Base-by-base conservation (phyloP, 2,329 filamentous ascomycete species). In the Cercospora zeae-maydis region DNA sequence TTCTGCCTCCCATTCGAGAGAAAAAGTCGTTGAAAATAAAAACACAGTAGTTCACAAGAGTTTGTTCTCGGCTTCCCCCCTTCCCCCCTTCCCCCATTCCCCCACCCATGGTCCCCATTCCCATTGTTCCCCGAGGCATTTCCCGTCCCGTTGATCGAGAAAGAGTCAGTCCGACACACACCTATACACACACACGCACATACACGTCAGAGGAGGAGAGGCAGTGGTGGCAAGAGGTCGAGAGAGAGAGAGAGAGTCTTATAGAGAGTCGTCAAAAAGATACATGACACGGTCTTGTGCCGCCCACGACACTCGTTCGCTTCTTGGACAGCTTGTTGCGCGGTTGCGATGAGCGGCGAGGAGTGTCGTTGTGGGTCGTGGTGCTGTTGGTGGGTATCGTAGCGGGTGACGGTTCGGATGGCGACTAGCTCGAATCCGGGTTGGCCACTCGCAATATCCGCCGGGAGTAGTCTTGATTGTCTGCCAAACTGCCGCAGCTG, bases 381-480 rank as follows among this genome's bases (percentile, higher is more conserved):
- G 56, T 51, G 19, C 11, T 30, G 24, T n/a, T 30, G 47, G 11
- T 33, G 14, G 47, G 39, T 24, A 45, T 45, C 21, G 19, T 14
- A 16, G 39, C 11, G 21, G 39, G 39, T 45, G 39, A 45, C 39
- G 39, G 45, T 27, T 64, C 59, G 52, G 56, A 51, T 37, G 51
- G 37, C 57, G 53, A 65, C 66, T 67, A 67, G 58, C 59, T 64
- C 34, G 55, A 59, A 49, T 67, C 65, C 60, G 66, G 66, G 36
- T 67, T 67, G 52, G 85, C 69, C 84, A 96, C 93, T 87, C 96
- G 91, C 74, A 98, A 85, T 78, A 98, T 97, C 79, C 91, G 90
- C 80, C 93, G 88, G 65, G 95, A 97, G 80, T 97, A 98, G 77
- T 98, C 93, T 78, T 96, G 88, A 78, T 97, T 96, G 49, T 69